Base-by-base conservation (phyloP, 1,284 basidiomycete genomes). In the Microbotryomycetes sp. region DNA sequence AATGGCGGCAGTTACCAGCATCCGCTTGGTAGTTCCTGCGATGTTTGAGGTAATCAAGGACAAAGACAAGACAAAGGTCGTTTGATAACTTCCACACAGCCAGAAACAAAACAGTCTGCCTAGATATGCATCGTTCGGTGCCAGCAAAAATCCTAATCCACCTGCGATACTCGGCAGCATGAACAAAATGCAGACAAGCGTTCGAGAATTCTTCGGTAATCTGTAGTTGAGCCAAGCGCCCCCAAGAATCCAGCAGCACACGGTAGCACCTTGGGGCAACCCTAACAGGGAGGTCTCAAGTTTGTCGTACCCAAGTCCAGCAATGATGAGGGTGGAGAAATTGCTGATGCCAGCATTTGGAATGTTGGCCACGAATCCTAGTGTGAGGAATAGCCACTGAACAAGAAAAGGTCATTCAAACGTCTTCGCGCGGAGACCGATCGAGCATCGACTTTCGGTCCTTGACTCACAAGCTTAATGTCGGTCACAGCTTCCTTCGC, bases 21-120 rank as follows among this genome's bases (percentile, higher is more conserved):
- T 76, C 68, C 78, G 79, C 73, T 81, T 81, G 22, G 77, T 77
- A 65, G 78, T 76, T 19, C 79, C 79, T 31, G 76, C 79, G 1
- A 77, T 76, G 69, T 81, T 81, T 14, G 77, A 77, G 6, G 79
- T 79, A 50, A 81, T 75, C 36, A 81, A 73, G 3, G 78, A 79
- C 15, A 81, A 72, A 3, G 76, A 77, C 26, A 81, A 65, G 4
- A 80, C 79, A 63, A 80, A 80, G 0, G 76, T 76, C 2, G 77
- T 73, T 63, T 80, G 78, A 54, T 78, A 78, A 6, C 77, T 77
- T 14, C 78, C 77, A 6, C 78, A 79, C 16, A 79, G 67, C 71
- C 72, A 77, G 87, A 75, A 91, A 84, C 65, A 91, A 65, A 76
- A 76, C 9, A 77, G 64, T n/a, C 76, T 66, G 1, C 75, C 76